Base-by-base conservation (phyloP, 2,329 filamentous ascomycete genomes). In the Fonsecaea pugnacius region DNA sequence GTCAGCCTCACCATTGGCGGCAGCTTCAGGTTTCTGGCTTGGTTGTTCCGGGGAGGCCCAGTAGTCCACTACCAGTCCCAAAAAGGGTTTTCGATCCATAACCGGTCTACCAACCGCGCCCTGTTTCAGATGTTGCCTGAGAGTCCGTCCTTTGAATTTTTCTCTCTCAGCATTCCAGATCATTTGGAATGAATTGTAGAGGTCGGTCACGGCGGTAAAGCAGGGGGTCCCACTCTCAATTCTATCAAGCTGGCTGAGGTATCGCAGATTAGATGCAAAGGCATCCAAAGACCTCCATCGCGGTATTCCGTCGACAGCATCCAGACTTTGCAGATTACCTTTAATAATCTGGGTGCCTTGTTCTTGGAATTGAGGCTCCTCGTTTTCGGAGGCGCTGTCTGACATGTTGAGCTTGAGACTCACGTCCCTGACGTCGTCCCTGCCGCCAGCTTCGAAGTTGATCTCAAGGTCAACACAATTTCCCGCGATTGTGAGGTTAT, bases 391-490 rank as follows among this genome's bases (percentile, higher is more conserved):
- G 2, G 75, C 75, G 4, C 72, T 72, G 4, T 74, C 74, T 55
- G 78, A 76, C 2, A 75, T 75, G 35, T 76, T 78, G 68, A 80
- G 79, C 58, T 75, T 77, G 64, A 81, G 67, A 61, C 73, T 78
- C 55, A 80, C 78, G 59, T 79, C 74, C 61, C 76, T 78, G 38
- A 81, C 78, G 6, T 71, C 72, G 60, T 81, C 77, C 54, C 63
- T 58, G 40, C 75, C 69, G 4, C 72, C 72, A 1, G 74, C 71
- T 53, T 79, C 73, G 56, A 81, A 81, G 50, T 78, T 77, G 54
- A 81, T 78, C 63, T 81, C 79, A 16, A 81, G 71, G 58, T 81
- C 79, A 35, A 81, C 78, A 60, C 77, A 77, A 53, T 80, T 69
- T 4, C 79, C 79, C 7, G 78, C 79, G 65, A 81, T 79, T 54